phyloP scores from a whole-genome alignment of 2,329 filamentous ascomycete species.

The Epichloe sibirici region DNA sequence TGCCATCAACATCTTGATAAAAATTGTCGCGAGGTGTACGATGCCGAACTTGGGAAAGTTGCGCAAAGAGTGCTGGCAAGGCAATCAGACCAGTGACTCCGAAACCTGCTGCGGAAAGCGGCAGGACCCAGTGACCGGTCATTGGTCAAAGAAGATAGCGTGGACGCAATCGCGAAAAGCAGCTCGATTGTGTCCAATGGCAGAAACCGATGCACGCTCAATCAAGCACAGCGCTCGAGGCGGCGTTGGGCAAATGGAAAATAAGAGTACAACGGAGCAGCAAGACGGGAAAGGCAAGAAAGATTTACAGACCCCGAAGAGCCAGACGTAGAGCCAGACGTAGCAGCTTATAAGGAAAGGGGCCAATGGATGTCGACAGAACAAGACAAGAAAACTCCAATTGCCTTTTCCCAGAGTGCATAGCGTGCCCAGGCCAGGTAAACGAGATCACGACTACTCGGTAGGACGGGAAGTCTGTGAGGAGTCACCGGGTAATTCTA shows the following conservation, averaged over 20 bases:
- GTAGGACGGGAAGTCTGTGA: not conserved
- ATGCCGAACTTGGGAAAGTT: conserved; percentile 22
- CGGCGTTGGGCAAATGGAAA: not conserved
- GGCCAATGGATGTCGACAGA: not conserved
- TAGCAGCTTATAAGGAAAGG: not conserved
- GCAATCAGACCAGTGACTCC: conserved; percentile 24
- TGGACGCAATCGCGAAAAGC: not conserved
- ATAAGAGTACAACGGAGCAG: not conserved
- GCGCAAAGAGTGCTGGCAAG: conserved; percentile 23
- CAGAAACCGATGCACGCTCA: not conserved
- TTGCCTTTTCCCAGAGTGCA: not conserved
- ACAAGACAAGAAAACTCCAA: not conserved
- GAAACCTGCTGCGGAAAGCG: conserved; percentile 21
- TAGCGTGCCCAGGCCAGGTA: not conserved
- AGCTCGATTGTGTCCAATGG: not conserved
- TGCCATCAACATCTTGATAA: conserved; percentile 60
- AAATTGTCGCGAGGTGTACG: conserved; percentile 29
- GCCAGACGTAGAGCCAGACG: not conserved
- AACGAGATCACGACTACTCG: not conserved
- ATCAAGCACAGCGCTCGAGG: not conserved
- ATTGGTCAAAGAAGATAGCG: not conserved
- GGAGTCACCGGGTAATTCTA: conserved; percentile 6
- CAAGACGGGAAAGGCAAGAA: not conserved
- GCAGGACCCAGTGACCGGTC: conserved; percentile 10
- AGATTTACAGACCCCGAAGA: not conserved